A percentile compares a stretch with the other conserved stretches of the same genome.
These are phyloP conservation scores for Histomonas meleagridis DNA, from an alignment of 208 protist species.

Conservation along the genomic window DNA sequence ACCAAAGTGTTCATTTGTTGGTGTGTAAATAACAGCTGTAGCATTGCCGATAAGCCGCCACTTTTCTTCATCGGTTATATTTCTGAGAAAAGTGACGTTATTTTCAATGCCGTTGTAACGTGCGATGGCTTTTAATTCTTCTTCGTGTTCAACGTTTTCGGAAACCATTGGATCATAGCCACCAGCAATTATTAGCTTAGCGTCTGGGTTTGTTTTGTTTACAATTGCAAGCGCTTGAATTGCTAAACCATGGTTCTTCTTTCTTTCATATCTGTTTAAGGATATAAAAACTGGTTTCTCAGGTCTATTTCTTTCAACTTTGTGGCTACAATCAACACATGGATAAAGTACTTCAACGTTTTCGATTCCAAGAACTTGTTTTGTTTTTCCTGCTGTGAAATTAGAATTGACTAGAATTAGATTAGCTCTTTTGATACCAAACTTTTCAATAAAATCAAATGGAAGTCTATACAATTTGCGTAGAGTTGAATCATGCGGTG, in stretches of 20 bases:
- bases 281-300: background rate
- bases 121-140: conserved; percentile 16
- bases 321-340: conserved; percentile 1
- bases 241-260: conserved; percentile 13
- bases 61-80: background rate
- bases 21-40: conserved; percentile 53
- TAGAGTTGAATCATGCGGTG: background rate
- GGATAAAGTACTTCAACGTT: background rate
- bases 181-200: conserved; percentile 55
- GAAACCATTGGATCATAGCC: conserved; percentile 56
- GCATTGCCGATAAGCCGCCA: background rate
- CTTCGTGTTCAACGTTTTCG: conserved; percentile 56
- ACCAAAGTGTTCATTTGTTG: conserved; percentile 55
- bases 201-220: background rate
- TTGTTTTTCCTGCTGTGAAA: background rate
- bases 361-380: background rate
- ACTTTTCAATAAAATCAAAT: conserved; percentile 36
- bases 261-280: background rate
- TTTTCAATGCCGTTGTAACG: background rate
- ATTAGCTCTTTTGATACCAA: background rate
- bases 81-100: background rate
- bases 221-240: background rate
- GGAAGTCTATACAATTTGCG: conserved; percentile 61
- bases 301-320: background rate
- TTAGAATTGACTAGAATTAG: conserved; percentile 24